phyloP scores from a whole-genome alignment of 2,329 filamentous ascomycete genomes.

The Exophiala alcalophila region DNA sequence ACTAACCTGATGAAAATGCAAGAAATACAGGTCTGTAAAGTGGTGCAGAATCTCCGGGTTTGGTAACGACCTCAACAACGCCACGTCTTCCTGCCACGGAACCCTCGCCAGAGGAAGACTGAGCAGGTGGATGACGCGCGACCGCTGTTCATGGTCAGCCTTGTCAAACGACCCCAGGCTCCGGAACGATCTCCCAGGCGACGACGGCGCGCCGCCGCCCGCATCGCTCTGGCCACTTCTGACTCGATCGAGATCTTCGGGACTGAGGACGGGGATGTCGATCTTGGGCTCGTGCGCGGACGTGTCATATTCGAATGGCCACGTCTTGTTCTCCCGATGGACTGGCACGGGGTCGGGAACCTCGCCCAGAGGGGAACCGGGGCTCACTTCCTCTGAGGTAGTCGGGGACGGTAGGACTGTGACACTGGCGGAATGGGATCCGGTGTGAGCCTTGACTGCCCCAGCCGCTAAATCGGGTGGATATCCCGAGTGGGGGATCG shows the following conservation, averaged over 20 bases:
- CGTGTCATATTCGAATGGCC: conserved; percentile 10
- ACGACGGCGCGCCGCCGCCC: conserved; percentile 2
- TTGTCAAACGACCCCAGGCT: neutral
- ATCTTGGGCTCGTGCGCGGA: conserved; percentile 1
- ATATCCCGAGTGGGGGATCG: neutral
- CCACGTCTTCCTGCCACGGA: conserved; percentile 9
- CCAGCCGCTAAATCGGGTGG: neutral
- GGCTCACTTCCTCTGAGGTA: neutral
- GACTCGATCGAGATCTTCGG: neutral
- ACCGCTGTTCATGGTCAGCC: conserved; percentile 1
- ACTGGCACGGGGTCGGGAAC: conserved; percentile 4
- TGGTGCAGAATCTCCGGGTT: conserved; percentile 8
- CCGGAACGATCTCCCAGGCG: conserved; percentile 1
- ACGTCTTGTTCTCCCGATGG: conserved; percentile 5
- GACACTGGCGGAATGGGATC: neutral
- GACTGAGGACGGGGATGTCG: conserved; percentile 1
- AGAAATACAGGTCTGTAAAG: conserved; percentile 8
- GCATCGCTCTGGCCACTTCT: neutral
- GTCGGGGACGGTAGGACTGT: conserved; percentile 1
- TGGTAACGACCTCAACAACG: neutral
- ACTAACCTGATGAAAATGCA: conserved; percentile 12
- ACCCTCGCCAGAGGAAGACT: conserved; percentile 6
- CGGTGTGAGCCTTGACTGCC: neutral
- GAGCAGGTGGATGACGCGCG: conserved; percentile 5
- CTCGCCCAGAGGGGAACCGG: conserved; percentile 1